Evolutionary conservation across 306 rosid genomes (phyloP), one percentile per base, ranked within the genome.

Genomic region (Gastrolobium villosum): DNA sequence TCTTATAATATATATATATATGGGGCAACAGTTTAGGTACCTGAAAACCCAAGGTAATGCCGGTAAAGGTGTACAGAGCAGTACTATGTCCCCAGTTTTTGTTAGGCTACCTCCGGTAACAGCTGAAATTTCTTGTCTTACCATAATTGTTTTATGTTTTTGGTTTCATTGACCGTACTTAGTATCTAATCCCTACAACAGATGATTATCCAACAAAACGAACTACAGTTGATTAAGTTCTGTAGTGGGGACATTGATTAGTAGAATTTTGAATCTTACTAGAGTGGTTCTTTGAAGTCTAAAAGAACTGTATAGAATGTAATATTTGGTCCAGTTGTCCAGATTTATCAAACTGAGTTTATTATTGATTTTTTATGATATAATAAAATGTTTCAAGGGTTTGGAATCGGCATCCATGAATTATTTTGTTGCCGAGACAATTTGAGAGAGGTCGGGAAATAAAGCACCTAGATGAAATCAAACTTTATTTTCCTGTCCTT

Each of bases 11-110:
- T 35, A n/a, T n/a, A n/a, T n/a, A n/a, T n/a, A 10, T 44, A 54
- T 48, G 40, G 40, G 13, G 70, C 26, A 55, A 45, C 53, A 65
- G 45, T 43, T 72, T 53, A 73, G 75, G 70, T 36, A 8, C 32
- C 53, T 73, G 69, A 64, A 72, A n/a, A 34, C 53, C 74, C 41
- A 75, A 20, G 60, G 28, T 8, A 43, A 31, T 54, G 68, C 53
- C 0, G 5, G 5, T 32, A 3, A 7, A n/a, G 49, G n/a, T 65
- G 13, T 65, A 11, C 35, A 61, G 62, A 28, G 9, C 53, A 57
- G 54, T 57, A 20, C 26, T 20, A 26, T 52, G 65, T 65, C 65
- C 45, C 28, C 70, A 39, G 44, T 61, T 37, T 63, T 37, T 54
- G 44, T 75, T 36, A 76, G 64, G 37, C 6, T 49, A 13, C 32